Conservation (phyloP, 1,284 basidiomycete species). For the Polyporus tsugae region DNA sequence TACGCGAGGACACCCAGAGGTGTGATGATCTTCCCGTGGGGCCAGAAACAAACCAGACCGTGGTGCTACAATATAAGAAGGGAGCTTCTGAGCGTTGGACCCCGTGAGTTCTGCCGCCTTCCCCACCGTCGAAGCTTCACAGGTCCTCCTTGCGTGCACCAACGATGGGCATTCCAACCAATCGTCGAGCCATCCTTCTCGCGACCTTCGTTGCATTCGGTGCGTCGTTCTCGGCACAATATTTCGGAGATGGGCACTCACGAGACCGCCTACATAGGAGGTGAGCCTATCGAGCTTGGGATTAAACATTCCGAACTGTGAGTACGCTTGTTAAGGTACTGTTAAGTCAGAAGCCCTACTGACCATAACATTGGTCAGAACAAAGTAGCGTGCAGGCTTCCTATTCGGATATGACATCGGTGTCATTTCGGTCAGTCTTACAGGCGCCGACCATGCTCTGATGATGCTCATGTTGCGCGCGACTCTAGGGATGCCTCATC, state of each 20-base stretch:
- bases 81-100: slow-evolving; percentile 4
- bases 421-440: slow-evolving; percentile 59
- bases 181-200: slow-evolving; percentile 64
- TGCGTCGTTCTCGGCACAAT: slow-evolving; percentile 31
- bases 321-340: not conserved
- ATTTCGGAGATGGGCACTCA: not conserved
- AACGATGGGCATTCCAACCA: slow-evolving; percentile 56
- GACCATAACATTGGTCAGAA: slow-evolving; percentile 5
- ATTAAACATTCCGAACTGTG: slow-evolving; percentile 4
- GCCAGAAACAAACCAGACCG: slow-evolving; percentile 8
- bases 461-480: not conserved
- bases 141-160: slow-evolving; percentile 7
- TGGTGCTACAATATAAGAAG: not conserved
- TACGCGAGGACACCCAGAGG: slow-evolving; percentile 16
- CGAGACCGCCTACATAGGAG: slow-evolving; percentile 32
- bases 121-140: slow-evolving; percentile 10
- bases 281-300: slow-evolving; percentile 28
- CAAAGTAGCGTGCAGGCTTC: slow-evolving; percentile 50
- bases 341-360: not conserved
- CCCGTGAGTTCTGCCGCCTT: slow-evolving; percentile 29
- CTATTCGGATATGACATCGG: slow-evolving; percentile 78
- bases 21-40: slow-evolving; percentile 21
- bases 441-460: not conserved
- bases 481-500: slow-evolving; percentile 75
- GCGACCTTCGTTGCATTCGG: slow-evolving; percentile 68